Base-by-base conservation (phyloP, 2,329 filamentous ascomycete species). In the Sporothrix pallida region DNA sequence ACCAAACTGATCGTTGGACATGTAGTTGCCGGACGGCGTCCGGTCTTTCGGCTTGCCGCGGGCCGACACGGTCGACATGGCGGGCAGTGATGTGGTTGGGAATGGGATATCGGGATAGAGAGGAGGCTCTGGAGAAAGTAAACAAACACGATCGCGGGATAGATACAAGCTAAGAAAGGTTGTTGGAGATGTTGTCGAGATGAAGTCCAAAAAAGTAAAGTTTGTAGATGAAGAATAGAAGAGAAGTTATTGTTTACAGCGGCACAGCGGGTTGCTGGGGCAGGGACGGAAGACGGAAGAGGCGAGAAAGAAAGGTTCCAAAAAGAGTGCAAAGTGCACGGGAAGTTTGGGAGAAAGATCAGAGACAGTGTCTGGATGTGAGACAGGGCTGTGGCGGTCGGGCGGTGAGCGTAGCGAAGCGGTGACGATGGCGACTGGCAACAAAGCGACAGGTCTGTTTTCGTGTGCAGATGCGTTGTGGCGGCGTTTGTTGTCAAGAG, bases 1-100 rank as follows among this genome's bases (percentile, higher is more conserved):
- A 26, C 52, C 89, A 78, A 91, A 91, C 80, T 92, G 89, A 70
- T 91, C 89, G 80, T 87, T 90, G 74, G 85, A 86, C 89, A 92
- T 91, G 81, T 90, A 91, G 31, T 86, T 84, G 48, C 89, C 86
- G 69, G 88, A 88, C 71, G 89, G 89, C 74, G 89, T 87, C 77
- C 80, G 80, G 74, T 82, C 81, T 75, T 80, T 82, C 72, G 80
- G 78, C 74, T 78, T 81, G 73, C 77, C 76, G 68, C 78, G 78
- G 48, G 48, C 67, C 42, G 73, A 26, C 69, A 69, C 52, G 68
- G 78, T 76, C 72, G 81, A 80, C 81, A 82, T 82, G 77, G 74
- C 72, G 73, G 73, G 31, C 31, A 31, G 17, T 7, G 42, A 48
- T 44, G 31, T 7, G 31, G 31, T 37, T 37, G 65, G 23, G 42